A percentile compares a stretch with the other conserved stretches of the same genome.
These are phyloP conservation scores for Coemansia furcata DNA, from an alignment of 192 early-diverging fungal species.

Conservation along the genomic window DNA sequence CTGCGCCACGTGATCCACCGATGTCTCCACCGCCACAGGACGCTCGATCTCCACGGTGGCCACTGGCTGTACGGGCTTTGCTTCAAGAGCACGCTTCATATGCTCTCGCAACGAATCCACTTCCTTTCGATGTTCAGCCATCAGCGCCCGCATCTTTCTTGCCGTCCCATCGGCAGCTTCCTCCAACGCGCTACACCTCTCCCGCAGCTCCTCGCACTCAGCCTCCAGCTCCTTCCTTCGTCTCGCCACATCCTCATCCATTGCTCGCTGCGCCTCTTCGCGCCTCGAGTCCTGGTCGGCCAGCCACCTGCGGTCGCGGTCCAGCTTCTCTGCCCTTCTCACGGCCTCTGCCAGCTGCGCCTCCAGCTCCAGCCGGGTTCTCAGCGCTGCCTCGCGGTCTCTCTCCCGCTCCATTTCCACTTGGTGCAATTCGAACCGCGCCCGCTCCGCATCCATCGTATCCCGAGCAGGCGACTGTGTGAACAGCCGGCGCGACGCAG, in stretches of 20 bases:
- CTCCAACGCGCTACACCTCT: not conserved
- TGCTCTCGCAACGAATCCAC: not conserved
- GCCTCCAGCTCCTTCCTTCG: slow-evolving; percentile 4
- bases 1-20: slow-evolving; percentile 24
- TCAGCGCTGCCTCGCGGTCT: slow-evolving; percentile 32
- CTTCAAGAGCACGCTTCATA: not conserved
- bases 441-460: slow-evolving; percentile 19
- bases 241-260: slow-evolving; percentile 48
- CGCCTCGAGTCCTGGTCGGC: slow-evolving; percentile 55
- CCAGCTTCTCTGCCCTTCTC: slow-evolving; percentile 55
- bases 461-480: not conserved
- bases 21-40: slow-evolving; percentile 7
- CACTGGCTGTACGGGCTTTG: not conserved
- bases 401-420: slow-evolving; percentile 32
- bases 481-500: not conserved
- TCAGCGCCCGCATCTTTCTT: not conserved
- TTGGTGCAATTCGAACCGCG: slow-evolving; percentile 40
- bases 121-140: not conserved
- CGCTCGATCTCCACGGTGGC: not conserved
- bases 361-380: slow-evolving; percentile 27
- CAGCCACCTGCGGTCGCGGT: slow-evolving; percentile 61
- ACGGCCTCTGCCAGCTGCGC: slow-evolving; percentile 30
- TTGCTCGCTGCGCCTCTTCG: slow-evolving; percentile 44
- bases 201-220: slow-evolving; percentile 18
- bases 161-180: slow-evolving; percentile 11